Evolutionary conservation across 2,329 filamentous ascomycete genomes (phyloP), one percentile per base, ranked within the genome.

Genomic region (Aureobasidium sp.): DNA sequence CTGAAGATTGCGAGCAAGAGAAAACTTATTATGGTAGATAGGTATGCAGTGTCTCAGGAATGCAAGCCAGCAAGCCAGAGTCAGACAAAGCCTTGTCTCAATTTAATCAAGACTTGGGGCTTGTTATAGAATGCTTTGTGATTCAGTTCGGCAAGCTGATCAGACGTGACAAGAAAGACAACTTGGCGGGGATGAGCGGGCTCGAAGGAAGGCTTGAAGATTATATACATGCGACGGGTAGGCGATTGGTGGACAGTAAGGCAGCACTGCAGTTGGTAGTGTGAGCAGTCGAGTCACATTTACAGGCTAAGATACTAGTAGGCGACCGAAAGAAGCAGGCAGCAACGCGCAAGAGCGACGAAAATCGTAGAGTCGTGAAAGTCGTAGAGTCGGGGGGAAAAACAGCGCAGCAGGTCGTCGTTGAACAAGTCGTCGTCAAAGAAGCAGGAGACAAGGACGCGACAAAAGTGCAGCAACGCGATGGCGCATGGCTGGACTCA

Each of bases 241-340:
- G n/a, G 60, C 50, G 60, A 64, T 55, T 55, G 60, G 60, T 64
- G 48, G 60, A 27, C 40, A 29, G 15, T 64, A 38, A 64, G 60
- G 60, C 60, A 64, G 60, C 60, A 64, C 50, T 64, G 60, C 60
- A 64, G 60, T 55, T n/a, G 27, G 13, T 63, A 63, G 59, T 31
- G 25, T 29, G 43, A 23, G 25, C 27, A 53, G 45, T 53, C 25
- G n/a, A 48, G 48, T 53, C 47, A 62, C 59, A 23, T 25, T 45
- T 10, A 53, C 29, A 15, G 42, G 23, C 31, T 50, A 50, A 42
- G 47, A 27, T 36, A 9, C 27, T 56, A 25, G 25, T n/a, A 45
- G 40, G 40, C 54, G 54, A 45, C 27, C 42, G 33, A 50, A 61
- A 27, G 15, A 23, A 61, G 47, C 47, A 62, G 59, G 59, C 59